phyloP scores from a whole-genome alignment of 2,329 filamentous ascomycete species.

The Beauveria australis region DNA sequence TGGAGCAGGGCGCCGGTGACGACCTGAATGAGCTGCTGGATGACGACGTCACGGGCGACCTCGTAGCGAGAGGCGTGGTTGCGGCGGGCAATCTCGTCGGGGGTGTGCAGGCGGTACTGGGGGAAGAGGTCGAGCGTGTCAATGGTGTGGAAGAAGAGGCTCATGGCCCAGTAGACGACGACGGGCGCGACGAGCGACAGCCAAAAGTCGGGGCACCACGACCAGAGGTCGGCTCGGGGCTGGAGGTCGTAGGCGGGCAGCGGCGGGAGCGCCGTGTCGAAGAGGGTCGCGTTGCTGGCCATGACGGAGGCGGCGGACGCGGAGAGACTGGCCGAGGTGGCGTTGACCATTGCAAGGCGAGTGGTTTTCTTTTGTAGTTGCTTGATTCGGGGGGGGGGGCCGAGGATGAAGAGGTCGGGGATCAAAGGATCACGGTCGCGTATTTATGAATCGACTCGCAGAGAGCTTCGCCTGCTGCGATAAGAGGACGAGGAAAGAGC shows the following conservation, averaged over 20 bases:
- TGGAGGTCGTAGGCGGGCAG: constrained; percentile 73
- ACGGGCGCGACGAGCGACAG: constrained; percentile 70
- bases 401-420: too few relatives aligned
- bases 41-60: constrained; percentile 79
- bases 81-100: constrained; percentile 77
- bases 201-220: constrained; percentile 74
- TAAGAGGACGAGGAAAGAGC: not conserved
- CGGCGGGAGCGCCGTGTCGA: constrained; percentile 60
- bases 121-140: constrained; percentile 81
- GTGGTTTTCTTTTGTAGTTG: not conserved
- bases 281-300: constrained; percentile 47
- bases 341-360: constrained; percentile 30
- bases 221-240: constrained; percentile 62
- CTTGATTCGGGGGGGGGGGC: too few relatives aligned
- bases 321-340: constrained; percentile 22
- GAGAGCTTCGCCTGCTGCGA: not conserved
- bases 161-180: constrained; percentile 80
- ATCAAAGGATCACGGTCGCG: not conserved
- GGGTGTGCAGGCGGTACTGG: constrained; percentile 89
- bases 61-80: constrained; percentile 82
- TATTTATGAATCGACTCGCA: not conserved
- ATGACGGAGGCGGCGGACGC: constrained; percentile 26
- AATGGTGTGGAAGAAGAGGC: constrained; percentile 77
- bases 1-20: constrained; percentile 59
- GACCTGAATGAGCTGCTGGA: constrained; percentile 89